Percentiles rank a stretch among this genome's conserved stretches.
These are phyloP conservation scores for Fonsecaea pedrosoi DNA, from an alignment of 2,329 filamentous ascomycete species.

Conservation along the genomic window DNA sequence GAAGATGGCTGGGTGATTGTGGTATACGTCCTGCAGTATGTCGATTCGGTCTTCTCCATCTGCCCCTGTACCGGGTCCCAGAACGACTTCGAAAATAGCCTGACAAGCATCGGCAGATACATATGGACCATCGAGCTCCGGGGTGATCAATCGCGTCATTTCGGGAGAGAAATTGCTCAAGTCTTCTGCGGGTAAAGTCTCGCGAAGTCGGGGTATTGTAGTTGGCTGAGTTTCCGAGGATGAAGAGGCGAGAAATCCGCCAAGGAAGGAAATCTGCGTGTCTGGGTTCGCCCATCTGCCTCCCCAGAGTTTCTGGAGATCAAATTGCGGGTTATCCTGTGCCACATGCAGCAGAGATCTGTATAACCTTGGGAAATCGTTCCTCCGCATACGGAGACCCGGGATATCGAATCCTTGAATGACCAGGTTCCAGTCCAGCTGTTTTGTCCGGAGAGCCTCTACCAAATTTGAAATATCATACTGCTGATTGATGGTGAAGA, in stretches of 20 bases:
- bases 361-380: conserved; percentile 83
- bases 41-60: conserved; percentile 62
- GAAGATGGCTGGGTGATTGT: conserved; percentile 58
- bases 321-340: conserved; percentile 66
- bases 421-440: conserved; percentile 72
- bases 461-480: conserved; percentile 73
- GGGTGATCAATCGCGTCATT: conserved; percentile 65
- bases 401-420: conserved; percentile 79
- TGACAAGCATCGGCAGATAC: conserved; percentile 85
- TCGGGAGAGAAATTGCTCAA: conserved; percentile 67
- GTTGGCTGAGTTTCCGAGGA: conserved; percentile 80
- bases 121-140: conserved; percentile 81
- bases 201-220: conserved; percentile 79
- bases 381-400: conserved; percentile 75
- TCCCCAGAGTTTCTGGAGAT: conserved; percentile 90
- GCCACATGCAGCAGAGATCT: conserved; percentile 77
- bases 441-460: conserved; percentile 62
- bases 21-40: conserved; percentile 67
- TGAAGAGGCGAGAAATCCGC: conserved; percentile 79
- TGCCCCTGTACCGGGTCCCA: conserved; percentile 52
- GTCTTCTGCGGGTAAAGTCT: conserved; percentile 73
- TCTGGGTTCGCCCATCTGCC: conserved; percentile 84
- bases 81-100: conserved; percentile 68
- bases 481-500: conserved; percentile 66
- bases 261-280: conserved; percentile 91